These are phyloP conservation scores for Rhodofomes roseus DNA, from an alignment of 1,284 basidiomycete species.

Conservation along the genomic window DNA sequence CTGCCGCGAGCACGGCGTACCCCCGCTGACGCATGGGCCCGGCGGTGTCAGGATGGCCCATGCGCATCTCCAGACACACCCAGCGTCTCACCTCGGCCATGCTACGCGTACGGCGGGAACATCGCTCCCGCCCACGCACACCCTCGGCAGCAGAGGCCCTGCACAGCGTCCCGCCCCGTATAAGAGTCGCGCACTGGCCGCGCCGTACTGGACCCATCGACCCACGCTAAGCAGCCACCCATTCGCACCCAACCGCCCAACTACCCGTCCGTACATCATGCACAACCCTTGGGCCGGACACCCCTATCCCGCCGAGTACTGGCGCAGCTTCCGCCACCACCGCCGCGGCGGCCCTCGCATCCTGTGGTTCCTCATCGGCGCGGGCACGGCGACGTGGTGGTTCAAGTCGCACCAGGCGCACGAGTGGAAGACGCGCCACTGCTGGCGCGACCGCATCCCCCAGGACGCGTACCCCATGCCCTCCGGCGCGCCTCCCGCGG, in stretches of 20 bases:
- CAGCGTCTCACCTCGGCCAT: neutral
- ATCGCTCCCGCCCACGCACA: neutral
- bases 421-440: slow-evolving; percentile 15
- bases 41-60: neutral
- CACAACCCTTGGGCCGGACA: slow-evolving; percentile 27
- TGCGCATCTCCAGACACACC: neutral
- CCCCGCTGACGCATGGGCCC: neutral
- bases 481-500: neutral
- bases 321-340: slow-evolving; percentile 28
- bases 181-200: neutral
- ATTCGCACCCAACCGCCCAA: neutral
- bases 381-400: slow-evolving; percentile 47
- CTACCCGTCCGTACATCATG: neutral
- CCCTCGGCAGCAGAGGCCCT: neutral
- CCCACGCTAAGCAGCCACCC: neutral
- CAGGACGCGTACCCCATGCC: slow-evolving; percentile 25
- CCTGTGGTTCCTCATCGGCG: slow-evolving; percentile 67
- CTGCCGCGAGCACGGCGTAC: neutral
- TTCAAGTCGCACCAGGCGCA: slow-evolving; percentile 17
- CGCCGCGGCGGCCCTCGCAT: slow-evolving; percentile 51
- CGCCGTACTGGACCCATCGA: neutral
- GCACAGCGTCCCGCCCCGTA: neutral
- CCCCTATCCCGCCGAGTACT: slow-evolving; percentile 16
- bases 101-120: neutral
- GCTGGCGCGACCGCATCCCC: slow-evolving; percentile 29